Evolutionary conservation across 176 grass and related monocot genomes (phyloP).

Genomic region (Oryza longistaminata): DNA sequence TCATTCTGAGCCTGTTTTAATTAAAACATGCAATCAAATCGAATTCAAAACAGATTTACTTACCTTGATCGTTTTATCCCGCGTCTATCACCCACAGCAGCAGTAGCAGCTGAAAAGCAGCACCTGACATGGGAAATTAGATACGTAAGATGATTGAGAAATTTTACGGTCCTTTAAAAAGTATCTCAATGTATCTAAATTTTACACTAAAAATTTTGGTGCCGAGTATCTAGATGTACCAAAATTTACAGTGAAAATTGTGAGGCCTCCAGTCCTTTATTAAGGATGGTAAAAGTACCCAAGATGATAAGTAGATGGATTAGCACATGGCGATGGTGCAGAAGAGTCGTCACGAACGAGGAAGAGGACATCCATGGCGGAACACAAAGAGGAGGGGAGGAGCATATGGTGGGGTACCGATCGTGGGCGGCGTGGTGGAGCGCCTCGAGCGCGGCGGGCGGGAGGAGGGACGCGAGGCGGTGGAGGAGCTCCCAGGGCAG

Average conservation of each 20-base stretch:
- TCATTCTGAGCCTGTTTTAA: not conserved
- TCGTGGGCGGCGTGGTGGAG: conserved; percentile 47
- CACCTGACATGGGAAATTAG: conserved; percentile 12
- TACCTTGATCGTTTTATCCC: conserved; percentile 59
- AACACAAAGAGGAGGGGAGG: not conserved
- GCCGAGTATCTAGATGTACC: no score
- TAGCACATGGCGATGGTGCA: not conserved
- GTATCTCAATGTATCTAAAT: no score
- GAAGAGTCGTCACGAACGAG: not conserved
- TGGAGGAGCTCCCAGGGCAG: conserved; percentile 42
- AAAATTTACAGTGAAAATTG: no score
- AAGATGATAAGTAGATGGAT: not conserved
- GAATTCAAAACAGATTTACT: not conserved
- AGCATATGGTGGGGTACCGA: not conserved
- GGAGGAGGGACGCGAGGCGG: conserved; percentile 18
- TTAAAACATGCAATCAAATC: not conserved
- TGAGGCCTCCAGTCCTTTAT: no score
- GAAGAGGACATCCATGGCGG: not conserved
- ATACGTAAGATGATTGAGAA: not conserved
- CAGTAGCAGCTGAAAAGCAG: not conserved
- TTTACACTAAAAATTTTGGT: no score
- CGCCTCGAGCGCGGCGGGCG: conserved; percentile 55
- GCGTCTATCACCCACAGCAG: not conserved
- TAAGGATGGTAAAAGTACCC: no score
- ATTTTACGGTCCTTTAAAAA: no score